Percentiles rank a stretch among this genome's conserved stretches.
Conservation (phyloP, 2,329 filamentous ascomycete species). For the Juglanconis sp. region DNA sequence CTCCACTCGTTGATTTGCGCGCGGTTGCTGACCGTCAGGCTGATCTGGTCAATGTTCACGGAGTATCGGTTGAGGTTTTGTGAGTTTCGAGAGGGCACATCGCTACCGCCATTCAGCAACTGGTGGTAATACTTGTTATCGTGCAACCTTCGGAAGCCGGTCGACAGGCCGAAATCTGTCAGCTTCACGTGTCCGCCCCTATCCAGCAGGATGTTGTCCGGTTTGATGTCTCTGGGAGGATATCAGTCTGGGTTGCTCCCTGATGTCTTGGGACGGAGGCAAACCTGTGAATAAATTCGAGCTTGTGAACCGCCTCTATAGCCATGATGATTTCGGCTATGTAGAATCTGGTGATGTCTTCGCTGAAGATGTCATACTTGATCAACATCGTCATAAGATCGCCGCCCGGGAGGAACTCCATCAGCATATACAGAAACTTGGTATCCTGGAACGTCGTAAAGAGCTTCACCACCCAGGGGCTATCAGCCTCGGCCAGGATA, state of each 20-base stretch:
- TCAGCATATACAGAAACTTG: slow-evolving; percentile 74
- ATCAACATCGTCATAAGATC: slow-evolving; percentile 84
- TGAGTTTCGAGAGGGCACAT: slow-evolving; percentile 6
- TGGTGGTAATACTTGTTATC: slow-evolving; percentile 77
- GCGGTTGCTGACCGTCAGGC: slow-evolving; percentile 74
- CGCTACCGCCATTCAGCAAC: slow-evolving; percentile 50
- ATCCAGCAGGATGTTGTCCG: slow-evolving; percentile 76
- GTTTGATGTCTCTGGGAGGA: slow-evolving; percentile 66
- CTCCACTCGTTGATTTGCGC: slow-evolving; percentile 78
- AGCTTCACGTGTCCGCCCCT: slow-evolving; percentile 76
- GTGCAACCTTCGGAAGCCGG: slow-evolving; percentile 75
- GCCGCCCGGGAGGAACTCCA: slow-evolving; percentile 78
- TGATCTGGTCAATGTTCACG: slow-evolving; percentile 74
- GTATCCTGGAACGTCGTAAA: slow-evolving; percentile 77
- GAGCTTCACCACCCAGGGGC: slow-evolving; percentile 76
- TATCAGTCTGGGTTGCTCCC: background rate
- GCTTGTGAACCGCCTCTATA: slow-evolving; percentile 77
- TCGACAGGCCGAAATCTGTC: slow-evolving; percentile 78
- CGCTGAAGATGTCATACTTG: slow-evolving; percentile 80
- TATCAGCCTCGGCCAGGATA: slow-evolving; percentile 75
- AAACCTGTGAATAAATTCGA: slow-evolving; percentile 75
- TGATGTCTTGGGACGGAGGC: background rate
- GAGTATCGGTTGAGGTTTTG: slow-evolving; percentile 65
- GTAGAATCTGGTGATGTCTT: slow-evolving; percentile 80
- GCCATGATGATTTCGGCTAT: slow-evolving; percentile 77